Conservation (phyloP, 129 eudicot genomes). For the Artemisia argyi region DNA sequence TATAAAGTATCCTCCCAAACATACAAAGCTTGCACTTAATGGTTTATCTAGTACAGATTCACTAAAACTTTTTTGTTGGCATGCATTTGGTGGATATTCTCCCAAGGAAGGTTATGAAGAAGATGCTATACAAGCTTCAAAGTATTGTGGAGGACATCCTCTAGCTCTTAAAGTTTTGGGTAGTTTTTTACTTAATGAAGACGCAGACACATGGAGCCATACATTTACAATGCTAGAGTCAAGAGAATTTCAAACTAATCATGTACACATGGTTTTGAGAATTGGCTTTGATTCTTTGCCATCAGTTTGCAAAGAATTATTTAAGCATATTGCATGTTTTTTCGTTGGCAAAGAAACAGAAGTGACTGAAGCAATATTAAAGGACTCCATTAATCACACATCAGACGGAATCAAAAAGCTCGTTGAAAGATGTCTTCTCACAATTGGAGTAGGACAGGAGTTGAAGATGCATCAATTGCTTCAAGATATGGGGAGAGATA, state of each 20-base stretch:
- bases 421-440: slow-evolving; percentile 21
- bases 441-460: background rate
- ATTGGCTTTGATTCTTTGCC: slow-evolving; percentile 11
- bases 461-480: slow-evolving; percentile 27
- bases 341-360: slow-evolving; percentile 18
- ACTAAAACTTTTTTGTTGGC: slow-evolving; percentile 16
- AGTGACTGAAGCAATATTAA: slow-evolving; percentile 1
- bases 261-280: background rate
- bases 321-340: slow-evolving; percentile 33
- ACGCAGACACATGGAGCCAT: background rate
- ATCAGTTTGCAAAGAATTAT: slow-evolving; percentile 14
- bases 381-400: slow-evolving; percentile 9
- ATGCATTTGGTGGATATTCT: slow-evolving; percentile 12
- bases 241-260: background rate
- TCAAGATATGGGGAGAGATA: slow-evolving; percentile 31
- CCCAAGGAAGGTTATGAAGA: slow-evolving; percentile 10
- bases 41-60: background rate
- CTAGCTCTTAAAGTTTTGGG: slow-evolving; percentile 17
- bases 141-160: slow-evolving; percentile 20
- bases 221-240: background rate
- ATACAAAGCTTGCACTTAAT: background rate
- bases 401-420: slow-evolving; percentile 22
- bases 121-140: background rate
- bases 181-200: background rate
- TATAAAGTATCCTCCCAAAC: background rate